Evolutionary conservation across 1,284 basidiomycete genomes (phyloP).

Genomic region (Agaricales sp.): DNA sequence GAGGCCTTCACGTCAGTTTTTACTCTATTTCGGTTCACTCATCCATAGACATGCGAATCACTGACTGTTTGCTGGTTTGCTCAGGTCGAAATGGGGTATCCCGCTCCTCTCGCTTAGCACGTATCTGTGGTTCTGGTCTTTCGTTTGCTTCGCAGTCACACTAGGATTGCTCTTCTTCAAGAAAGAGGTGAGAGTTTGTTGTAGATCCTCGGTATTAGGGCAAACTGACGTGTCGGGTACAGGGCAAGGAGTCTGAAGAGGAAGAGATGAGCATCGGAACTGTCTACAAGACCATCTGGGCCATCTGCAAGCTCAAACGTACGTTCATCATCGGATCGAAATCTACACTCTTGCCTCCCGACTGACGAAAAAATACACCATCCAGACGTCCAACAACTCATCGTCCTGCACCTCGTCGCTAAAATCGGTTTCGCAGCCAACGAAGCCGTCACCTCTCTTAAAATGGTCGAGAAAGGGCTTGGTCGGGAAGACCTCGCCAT

Average conservation of each 20-base stretch:
- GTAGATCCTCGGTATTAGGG: background rate
- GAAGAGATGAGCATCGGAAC: slow-evolving; percentile 86
- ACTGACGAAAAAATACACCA: slow-evolving; percentile 3
- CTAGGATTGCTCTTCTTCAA: slow-evolving; percentile 85
- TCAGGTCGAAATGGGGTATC: slow-evolving; percentile 73
- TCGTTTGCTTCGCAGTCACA: slow-evolving; percentile 77
- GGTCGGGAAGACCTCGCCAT: slow-evolving; percentile 93
- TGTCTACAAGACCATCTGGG: slow-evolving; percentile 94
- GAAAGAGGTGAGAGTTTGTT: slow-evolving; percentile 55
- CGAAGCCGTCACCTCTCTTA: slow-evolving; percentile 87
- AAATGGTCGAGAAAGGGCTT: slow-evolving; percentile 95
- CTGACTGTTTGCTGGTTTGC: too few relatives aligned
- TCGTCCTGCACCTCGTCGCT: slow-evolving; percentile 82
- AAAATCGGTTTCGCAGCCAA: slow-evolving; percentile 97
- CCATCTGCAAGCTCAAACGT: slow-evolving; percentile 89
- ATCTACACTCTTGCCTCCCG: slow-evolving; percentile 1
- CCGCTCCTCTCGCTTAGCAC: slow-evolving; percentile 75
- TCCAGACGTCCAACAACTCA: slow-evolving; percentile 84
- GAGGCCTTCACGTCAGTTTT: slow-evolving; percentile 79
- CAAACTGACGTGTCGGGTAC: slow-evolving; percentile 7
- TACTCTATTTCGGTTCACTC: slow-evolving; percentile 1
- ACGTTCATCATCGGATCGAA: too few relatives aligned
- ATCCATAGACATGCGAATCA: slow-evolving; percentile 2
- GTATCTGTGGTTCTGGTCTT: slow-evolving; percentile 84
- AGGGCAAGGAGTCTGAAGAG: slow-evolving; percentile 70